Percentiles rank a stretch among this genome's conserved stretches.
These are phyloP conservation scores for Mycena rebaudengoi DNA, from an alignment of 768 basidiomycete genomes.

Conservation along the genomic window DNA sequence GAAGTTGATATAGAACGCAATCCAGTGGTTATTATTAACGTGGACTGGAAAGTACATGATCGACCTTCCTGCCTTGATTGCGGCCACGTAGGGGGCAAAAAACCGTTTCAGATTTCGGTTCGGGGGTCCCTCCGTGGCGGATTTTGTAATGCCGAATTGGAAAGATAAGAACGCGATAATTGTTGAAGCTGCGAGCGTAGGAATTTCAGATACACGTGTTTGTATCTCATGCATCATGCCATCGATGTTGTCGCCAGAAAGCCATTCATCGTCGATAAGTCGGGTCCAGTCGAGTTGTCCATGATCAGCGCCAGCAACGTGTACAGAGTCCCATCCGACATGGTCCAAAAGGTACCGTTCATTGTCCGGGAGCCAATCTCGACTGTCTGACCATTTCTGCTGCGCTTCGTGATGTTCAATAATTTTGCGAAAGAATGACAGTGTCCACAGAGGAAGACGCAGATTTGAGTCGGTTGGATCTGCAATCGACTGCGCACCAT, in stretches of 20 bases:
- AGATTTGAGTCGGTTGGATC: not conserved
- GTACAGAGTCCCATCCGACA: not conserved
- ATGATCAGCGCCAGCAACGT: not conserved
- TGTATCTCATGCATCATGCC: not conserved
- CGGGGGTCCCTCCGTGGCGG: not conserved
- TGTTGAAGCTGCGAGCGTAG: not conserved
- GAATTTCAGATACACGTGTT: not conserved
- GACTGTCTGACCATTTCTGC: not conserved
- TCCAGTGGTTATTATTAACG: not conserved
- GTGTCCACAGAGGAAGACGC: not conserved
- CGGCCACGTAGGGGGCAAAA: too few species aligned
- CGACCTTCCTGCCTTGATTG: not conserved
- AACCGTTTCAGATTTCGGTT: not conserved
- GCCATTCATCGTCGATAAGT: conserved; percentile 1
- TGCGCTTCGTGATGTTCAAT: not conserved
- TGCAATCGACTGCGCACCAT: not conserved
- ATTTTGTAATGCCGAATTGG: not conserved
- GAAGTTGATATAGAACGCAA: not conserved
- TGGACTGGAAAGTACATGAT: not conserved
- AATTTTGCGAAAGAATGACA: not conserved
- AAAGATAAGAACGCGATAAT: not conserved
- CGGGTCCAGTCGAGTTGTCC: conserved; percentile 9
- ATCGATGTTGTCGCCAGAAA: conserved; percentile 2
- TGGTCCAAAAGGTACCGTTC: not conserved
- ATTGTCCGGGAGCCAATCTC: not conserved